These are phyloP conservation scores for Wickerhamiella nectarea DNA, from an alignment of 805 yeast genomes.

Conservation along the genomic window DNA sequence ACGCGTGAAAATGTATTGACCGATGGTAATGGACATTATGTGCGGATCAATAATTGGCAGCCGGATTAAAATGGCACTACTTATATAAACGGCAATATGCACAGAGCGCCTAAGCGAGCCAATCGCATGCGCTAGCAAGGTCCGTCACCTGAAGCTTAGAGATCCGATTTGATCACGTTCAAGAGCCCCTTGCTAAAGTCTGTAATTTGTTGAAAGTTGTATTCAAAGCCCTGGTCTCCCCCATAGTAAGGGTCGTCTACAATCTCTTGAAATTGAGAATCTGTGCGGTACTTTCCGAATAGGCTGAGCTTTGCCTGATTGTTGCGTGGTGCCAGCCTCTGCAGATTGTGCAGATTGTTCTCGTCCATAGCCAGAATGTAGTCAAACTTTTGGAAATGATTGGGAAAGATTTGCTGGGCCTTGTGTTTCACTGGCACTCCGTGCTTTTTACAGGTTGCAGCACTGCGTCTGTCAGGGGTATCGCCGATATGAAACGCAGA, in stretches of 20 bases:
- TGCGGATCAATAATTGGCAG: too few relatives aligned
- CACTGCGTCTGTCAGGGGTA: constrained; percentile 63
- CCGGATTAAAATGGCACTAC: too few relatives aligned
- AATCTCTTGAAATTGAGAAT: constrained; percentile 35
- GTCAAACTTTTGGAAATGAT: constrained; percentile 41
- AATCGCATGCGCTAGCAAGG: background rate
- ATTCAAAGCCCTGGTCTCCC: constrained; percentile 68
- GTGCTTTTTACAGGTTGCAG: constrained; percentile 50
- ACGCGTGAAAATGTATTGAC: constrained; percentile 25
- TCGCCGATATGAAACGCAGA: constrained; percentile 76
- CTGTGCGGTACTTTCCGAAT: constrained; percentile 73
- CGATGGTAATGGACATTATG: constrained; percentile 14
- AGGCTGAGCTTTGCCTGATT: constrained; percentile 39
- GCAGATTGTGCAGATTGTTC: constrained; percentile 26
- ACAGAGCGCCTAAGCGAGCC: background rate
- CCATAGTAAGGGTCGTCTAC: constrained; percentile 93
- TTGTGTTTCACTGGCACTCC: constrained; percentile 61
- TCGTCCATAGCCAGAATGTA: constrained; percentile 47
- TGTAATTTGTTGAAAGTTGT: constrained; percentile 55
- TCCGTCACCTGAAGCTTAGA: background rate
- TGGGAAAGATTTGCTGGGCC: constrained; percentile 72
- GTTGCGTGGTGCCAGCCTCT: constrained; percentile 36
- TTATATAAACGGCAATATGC: background rate
- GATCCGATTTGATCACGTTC: constrained; percentile 21
- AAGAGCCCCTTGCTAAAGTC: constrained; percentile 67